Evolutionary conservation across 305 asterid genomes (phyloP), one percentile per base, ranked within the genome.

Genomic region (Fraxinus nigra): DNA sequence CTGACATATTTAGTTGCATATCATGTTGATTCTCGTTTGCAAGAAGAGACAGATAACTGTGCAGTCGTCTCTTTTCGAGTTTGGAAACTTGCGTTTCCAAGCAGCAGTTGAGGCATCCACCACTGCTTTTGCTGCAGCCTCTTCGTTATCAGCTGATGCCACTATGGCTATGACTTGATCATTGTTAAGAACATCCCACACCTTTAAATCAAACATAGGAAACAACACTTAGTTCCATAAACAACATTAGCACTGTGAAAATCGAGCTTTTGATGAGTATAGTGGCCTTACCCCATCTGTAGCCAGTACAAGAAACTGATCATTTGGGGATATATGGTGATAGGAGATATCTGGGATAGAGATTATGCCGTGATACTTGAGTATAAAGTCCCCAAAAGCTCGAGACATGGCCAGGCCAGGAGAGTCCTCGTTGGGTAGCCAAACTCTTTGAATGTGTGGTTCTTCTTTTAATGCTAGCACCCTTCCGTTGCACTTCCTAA

Each of bases 321-420:
- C 97, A 1, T 90, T 84, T 13, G 85, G 87, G 54, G 93, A 85
- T 20, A 95, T 37, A 20, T 79, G 89, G 78, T 87, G 95, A 85
- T 86, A 84, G 38, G 90, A 84, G 40, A 92, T 90, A 5, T 92
- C 93, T 6, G 98, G 98, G 40, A 78, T 72, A 78, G 94, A 85
- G 70, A 91, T 93, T 16, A 95, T 54, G 34, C 98, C 98, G 38
- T 92, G 89, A 35, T 81, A 78, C 82, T 95, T 93, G 0, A 95
- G 93, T 75, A 89, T 65, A 2, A 95, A 93, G 83, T 95, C 98
- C 1, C 98, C 98, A 5, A 93, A 92, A 35, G 97, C 93, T 22
- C 97, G 89, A 14, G 98, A 92, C 97, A 93, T 95, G 79, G 98
- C 98, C 4, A 95, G 91, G 59, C 98, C 98, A 0, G 98, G 98